Conservation (phyloP, 441 rosid genomes). For the Populus trichocarpa region DNA sequence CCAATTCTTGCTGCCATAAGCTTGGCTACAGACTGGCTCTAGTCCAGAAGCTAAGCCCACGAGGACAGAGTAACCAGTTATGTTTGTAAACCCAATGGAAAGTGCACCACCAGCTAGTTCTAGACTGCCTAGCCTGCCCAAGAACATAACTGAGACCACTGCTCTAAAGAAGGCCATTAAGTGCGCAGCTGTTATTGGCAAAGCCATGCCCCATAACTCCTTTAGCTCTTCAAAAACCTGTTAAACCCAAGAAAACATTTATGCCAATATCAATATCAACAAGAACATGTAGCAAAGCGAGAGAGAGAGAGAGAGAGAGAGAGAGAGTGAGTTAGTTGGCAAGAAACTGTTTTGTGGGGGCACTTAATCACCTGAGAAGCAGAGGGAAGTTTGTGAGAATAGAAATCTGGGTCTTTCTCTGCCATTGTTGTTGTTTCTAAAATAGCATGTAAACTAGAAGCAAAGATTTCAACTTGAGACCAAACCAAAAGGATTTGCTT, state of each 20-base stretch:
- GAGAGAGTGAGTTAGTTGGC: too few species aligned
- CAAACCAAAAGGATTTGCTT: background rate
- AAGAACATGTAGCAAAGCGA: background rate
- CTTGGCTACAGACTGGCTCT: constrained; percentile 97
- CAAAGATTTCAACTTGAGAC: background rate
- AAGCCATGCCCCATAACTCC: constrained; percentile 83
- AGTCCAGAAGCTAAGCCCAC: constrained; percentile 93
- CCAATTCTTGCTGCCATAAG: constrained; percentile 87
- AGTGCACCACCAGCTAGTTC: constrained; percentile 97
- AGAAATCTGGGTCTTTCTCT: constrained; percentile 44
- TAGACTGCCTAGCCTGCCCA: constrained; percentile 86
- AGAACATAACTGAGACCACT: constrained; percentile 81
- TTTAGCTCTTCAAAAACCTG: constrained; percentile 75
- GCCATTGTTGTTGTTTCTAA: constrained; percentile 27
- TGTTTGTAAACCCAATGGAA: constrained; percentile 93
- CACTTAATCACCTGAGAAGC: constrained; percentile 39
- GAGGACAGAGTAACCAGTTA: constrained; percentile 92
- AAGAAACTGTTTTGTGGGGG: too few species aligned
- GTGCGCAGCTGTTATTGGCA: constrained; percentile 87
- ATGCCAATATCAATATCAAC: background rate
- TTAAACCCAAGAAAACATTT: constrained; percentile 6
- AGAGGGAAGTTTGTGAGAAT: constrained; percentile 44
- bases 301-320: too few species aligned
- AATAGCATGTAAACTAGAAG: constrained; percentile 5
- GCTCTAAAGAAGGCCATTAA: constrained; percentile 70